Base-by-base conservation (phyloP, 768 basidiomycete genomes). In the Podaxis sp. region DNA sequence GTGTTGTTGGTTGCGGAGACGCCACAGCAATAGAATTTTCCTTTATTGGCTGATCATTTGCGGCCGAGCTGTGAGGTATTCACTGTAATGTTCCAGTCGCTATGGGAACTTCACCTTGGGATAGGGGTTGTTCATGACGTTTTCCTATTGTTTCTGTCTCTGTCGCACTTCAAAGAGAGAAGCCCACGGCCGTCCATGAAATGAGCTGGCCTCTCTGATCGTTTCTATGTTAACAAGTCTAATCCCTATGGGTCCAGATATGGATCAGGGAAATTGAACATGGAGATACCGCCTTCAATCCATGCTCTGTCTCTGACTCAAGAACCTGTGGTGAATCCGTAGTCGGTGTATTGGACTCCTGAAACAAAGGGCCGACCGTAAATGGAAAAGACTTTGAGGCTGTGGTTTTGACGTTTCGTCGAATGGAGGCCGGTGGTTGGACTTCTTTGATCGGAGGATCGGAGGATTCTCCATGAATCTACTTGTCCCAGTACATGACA, bases 11-110 rank as follows among this genome's bases (percentile, higher is more conserved):
- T 16, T 40, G 37, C 10, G 6, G 50, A 59, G 37, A 38, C 27
- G 13, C 51, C 51, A 44, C 4, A 59, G 44, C 52, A 61, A 50
- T 61, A 55, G 59, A 61, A 54, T 1, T 37, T 60, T 16, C 52
- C 44, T 55, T 28, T 42, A 16, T n/a, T 37, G 32, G 18, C 10
- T 37, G n/a, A n/a, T 11, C 16, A 14, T 16, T 35, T 16, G 50
- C 50, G 50, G 27, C 42, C 42, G 42, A 44, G 42, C 16, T 9
- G 32, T 32, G 32, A 32, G 32, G 32, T 9, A 9, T 32, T 32
- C 7, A 32, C 9, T 9, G 32, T 32, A 32, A 42, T 42, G 40
- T 42, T 42, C 7, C 14, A 42, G 40, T 42, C 32, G 0, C 32
- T 32, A 32, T 32, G 32, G 32, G 32, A 32, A 32, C 32, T 32